A percentile compares a stretch with the other conserved stretches of the same genome.
These are phyloP conservation scores for Phellopilus nigrolimitatus DNA, from an alignment of 1,284 basidiomycete species.

Conservation along the genomic window DNA sequence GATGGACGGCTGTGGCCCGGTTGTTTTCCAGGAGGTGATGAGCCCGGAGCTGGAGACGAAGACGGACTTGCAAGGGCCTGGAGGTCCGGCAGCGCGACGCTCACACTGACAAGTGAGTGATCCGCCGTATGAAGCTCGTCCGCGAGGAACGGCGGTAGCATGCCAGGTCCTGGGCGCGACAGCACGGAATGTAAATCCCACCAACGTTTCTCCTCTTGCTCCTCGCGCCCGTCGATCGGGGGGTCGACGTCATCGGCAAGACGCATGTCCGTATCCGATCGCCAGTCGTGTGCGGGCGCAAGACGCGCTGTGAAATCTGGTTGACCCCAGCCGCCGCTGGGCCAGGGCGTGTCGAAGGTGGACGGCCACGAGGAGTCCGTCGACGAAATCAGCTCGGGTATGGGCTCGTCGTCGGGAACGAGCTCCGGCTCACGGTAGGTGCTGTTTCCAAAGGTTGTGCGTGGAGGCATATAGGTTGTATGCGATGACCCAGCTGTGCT, in stretches of 20 bases:
- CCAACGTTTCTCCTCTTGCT: conserved; percentile 59
- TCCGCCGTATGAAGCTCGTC: conserved; percentile 63
- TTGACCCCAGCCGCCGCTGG: background rate
- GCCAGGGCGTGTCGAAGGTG: background rate
- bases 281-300: conserved; percentile 23
- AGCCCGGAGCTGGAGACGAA: conserved; percentile 17
- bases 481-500: conserved; percentile 28
- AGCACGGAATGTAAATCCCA: conserved; percentile 50
- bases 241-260: conserved; percentile 11
- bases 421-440: conserved; percentile 44
- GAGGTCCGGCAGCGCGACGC: conserved; percentile 36
- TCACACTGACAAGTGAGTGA: conserved; percentile 63
- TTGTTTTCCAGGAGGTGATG: conserved; percentile 22
- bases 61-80: conserved; percentile 20
- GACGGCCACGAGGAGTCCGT: conserved; percentile 18
- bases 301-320: background rate
- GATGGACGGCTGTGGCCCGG: conserved; percentile 26
- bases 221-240: conserved; percentile 20
- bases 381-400: conserved; percentile 30
- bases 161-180: conserved; percentile 59
- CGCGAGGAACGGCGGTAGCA: conserved; percentile 60
- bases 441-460: conserved; percentile 22
- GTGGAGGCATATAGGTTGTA: conserved; percentile 29
- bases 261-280: conserved; percentile 17
- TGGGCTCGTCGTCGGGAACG: conserved; percentile 32